Evolutionary conservation across 2,329 filamentous ascomycete genomes (phyloP), one percentile per base, ranked within the genome.

Genomic region (Zymoseptoria crescenta): DNA sequence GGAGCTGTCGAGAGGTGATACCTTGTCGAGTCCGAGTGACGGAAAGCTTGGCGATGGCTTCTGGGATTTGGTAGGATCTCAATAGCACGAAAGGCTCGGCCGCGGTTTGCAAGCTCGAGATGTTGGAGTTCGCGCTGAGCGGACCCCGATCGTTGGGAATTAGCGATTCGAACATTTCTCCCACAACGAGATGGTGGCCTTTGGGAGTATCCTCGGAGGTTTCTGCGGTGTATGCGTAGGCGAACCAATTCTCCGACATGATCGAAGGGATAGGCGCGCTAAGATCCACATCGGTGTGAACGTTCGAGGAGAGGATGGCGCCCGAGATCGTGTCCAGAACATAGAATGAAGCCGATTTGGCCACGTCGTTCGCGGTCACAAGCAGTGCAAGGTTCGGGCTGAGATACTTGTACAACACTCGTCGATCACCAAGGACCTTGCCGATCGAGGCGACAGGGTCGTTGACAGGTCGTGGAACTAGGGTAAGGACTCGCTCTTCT

Each of bases 401-500:
- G 49, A 99, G 78, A 72, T 97, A 97, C 76, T 99, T 99, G 83
- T 99, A 99, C 63, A 93, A 83, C 53, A 99, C 94, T n/a, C 86
- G 87, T 50, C 94, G 85, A 69, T 99, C 88, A 27, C 91, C 92
- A 21, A 99, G 83, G 1, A 97, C 94, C 60, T 90, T 91, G 8
- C 94, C 94, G 67, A 99, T 96, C 0, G 94, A 97, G 2, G 94
- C 93, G 53, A 97, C 86, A 0, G 91, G 91, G 67, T 99, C 92
- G 64, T 93, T 87, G 2, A 82, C 71, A 8, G 90, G 86, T 53
- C 87, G 83, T 19, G 86, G 81, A 2, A 86, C 86, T 48, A 94
- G 80, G 51, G 81, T 78, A 6, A 87, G 77, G 56, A 97, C 84
- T 59, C 79, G 84, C 71, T 95, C 83, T 9, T 84, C 85, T 1